phyloP scores from a whole-genome alignment of 192 early-diverging fungal genomes.

The Linnemannia zychae region DNA sequence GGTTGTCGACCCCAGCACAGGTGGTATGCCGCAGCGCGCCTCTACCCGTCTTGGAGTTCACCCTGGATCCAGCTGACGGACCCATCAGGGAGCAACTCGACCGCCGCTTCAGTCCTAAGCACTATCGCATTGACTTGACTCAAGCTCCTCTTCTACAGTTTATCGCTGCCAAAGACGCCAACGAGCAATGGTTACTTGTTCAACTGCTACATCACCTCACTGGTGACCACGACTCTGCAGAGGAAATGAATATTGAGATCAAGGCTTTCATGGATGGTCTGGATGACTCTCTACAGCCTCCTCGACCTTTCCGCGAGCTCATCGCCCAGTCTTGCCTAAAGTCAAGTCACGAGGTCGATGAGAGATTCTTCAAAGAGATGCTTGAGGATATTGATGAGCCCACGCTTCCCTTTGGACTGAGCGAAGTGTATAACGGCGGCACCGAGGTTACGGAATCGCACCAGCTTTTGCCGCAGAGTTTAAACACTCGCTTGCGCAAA shows the following conservation, averaged over 20 bases:
- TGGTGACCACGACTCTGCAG: background rate
- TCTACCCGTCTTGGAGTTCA: background rate
- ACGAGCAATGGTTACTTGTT: background rate
- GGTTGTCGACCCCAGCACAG: background rate
- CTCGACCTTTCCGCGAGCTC: conserved; percentile 8
- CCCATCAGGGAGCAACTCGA: background rate
- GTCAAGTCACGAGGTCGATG: background rate
- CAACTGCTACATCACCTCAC: background rate
- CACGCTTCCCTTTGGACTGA: background rate
- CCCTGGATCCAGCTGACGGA: background rate
- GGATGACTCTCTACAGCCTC: background rate
- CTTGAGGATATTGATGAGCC: background rate
- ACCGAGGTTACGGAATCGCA: background rate
- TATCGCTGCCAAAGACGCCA: background rate
- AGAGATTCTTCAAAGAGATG: conserved; percentile 5
- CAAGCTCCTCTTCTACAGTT: background rate
- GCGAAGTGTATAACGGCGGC: background rate
- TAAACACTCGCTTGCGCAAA: background rate
- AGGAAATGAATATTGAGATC: background rate
- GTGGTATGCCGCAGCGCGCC: background rate
- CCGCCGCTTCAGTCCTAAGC: background rate
- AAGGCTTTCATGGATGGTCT: background rate
- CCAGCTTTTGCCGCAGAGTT: background rate
- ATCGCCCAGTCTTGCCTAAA: background rate
- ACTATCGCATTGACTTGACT: background rate